These are phyloP conservation scores for Suillus clintonianus DNA, from an alignment of 768 basidiomycete species.

Conservation along the genomic window DNA sequence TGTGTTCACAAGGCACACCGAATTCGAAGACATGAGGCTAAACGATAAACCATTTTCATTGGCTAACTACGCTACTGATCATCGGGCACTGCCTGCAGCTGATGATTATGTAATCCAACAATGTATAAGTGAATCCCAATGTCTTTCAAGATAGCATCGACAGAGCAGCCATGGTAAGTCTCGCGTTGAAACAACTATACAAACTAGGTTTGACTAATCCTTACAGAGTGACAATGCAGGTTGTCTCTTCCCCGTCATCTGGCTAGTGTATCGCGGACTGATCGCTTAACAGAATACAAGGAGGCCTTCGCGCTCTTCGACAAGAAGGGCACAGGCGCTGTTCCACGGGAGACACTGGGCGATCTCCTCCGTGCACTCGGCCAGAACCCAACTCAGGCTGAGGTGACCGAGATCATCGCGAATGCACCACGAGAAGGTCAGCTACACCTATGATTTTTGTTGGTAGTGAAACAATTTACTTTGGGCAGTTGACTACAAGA, in stretches of 20 bases:
- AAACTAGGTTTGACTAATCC: neutral
- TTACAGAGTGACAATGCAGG: constrained; percentile 57
- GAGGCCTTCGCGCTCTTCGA: constrained; percentile 98
- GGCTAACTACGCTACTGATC: too few species aligned
- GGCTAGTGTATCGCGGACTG: neutral
- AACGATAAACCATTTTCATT: too few species aligned
- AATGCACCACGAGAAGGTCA: constrained; percentile 77
- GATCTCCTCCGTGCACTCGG: constrained; percentile 93
- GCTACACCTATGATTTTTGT: constrained; percentile 8
- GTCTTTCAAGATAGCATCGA: neutral
- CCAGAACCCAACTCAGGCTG: constrained; percentile 99
- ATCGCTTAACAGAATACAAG: constrained; percentile 73
- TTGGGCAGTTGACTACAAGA: constrained; percentile 81
- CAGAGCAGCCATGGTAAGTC: constrained; percentile 1
- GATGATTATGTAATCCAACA: constrained; percentile 10
- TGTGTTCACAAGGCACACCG: neutral
- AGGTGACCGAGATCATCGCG: constrained; percentile 81
- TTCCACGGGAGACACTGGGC: constrained; percentile 85
- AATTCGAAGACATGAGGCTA: too few species aligned
- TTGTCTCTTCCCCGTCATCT: constrained; percentile 9
- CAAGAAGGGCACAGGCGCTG: constrained; percentile 90
- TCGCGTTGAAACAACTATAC: neutral
- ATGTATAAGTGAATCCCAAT: neutral
- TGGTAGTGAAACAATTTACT: neutral
- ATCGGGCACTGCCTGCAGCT: too few species aligned